Conservation (phyloP, 306 rosid genomes). For the Quercus parvula region DNA sequence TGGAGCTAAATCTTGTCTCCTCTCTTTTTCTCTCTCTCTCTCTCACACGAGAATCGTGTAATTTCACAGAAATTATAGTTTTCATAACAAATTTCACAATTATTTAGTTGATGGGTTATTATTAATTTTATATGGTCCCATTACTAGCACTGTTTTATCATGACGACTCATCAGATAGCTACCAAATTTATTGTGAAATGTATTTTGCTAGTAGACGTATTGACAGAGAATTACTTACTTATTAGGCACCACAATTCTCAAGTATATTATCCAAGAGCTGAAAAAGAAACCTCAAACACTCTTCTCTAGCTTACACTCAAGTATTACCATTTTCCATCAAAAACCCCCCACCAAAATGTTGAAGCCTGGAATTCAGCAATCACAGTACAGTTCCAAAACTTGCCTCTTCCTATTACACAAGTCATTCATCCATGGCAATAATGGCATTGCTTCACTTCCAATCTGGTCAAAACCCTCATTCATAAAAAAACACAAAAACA, state of each 20-base stretch:
- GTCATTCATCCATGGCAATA: not conserved
- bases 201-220: too few species aligned
- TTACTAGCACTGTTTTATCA: too few species aligned
- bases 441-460: slow-evolving; percentile 3
- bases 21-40: too few species aligned
- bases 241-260: not conserved
- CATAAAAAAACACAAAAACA: not conserved
- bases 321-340: slow-evolving; percentile 4
- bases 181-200: too few species aligned
- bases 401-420: slow-evolving; percentile 7
- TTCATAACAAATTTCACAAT: too few species aligned
- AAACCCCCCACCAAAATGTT: slow-evolving; percentile 23
- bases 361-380: slow-evolving; percentile 15
- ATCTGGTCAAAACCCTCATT: not conserved
- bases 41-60: too few species aligned
- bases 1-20: too few species aligned
- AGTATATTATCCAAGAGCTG: not conserved
- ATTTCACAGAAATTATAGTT: too few species aligned
- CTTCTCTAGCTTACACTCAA: not conserved
- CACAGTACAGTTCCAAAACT: slow-evolving; percentile 1
- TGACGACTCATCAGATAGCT: too few species aligned
- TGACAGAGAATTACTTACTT: too few species aligned
- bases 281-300: not conserved
- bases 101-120: too few species aligned
- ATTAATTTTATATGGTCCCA: too few species aligned